Conservation (phyloP, 441 rosid species). For the Gossypium davidsonii region DNA sequence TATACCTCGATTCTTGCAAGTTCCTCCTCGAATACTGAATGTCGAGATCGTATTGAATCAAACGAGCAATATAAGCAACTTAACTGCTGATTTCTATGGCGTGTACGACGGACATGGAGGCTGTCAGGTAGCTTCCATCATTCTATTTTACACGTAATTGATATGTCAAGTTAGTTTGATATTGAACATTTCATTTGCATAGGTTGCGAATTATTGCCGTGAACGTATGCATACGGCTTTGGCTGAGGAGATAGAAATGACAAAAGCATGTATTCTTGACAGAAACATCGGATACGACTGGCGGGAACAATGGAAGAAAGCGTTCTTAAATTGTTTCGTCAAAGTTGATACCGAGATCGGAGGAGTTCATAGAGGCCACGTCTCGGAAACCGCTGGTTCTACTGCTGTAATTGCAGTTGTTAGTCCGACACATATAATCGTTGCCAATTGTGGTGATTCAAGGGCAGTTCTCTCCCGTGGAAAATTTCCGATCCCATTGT, state of each 20-base stretch:
- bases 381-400: conserved; percentile 61
- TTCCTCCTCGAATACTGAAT: conserved; percentile 16
- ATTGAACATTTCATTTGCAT: neutral
- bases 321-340: conserved; percentile 41
- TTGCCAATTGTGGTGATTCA: conserved; percentile 62
- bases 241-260: conserved; percentile 39
- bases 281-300: conserved; percentile 24
- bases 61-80: conserved; percentile 20
- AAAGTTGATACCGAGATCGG: conserved; percentile 47
- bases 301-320: conserved; percentile 53
- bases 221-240: conserved; percentile 46
- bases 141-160: neutral
- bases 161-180: neutral
- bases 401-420: conserved; percentile 54
- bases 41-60: conserved; percentile 27
- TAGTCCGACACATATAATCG: conserved; percentile 42
- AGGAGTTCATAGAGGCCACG: conserved; percentile 9
- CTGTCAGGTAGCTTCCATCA: conserved; percentile 33
- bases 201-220: conserved; percentile 59
- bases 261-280: conserved; percentile 25
- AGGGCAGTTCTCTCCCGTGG: conserved; percentile 62
- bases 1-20: neutral
- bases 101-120: conserved; percentile 76
- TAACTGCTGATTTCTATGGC: conserved; percentile 50
- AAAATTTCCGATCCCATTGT: conserved; percentile 41